phyloP scores from a whole-genome alignment of 2,329 filamentous ascomycete genomes.

The Xylogone sp. region DNA sequence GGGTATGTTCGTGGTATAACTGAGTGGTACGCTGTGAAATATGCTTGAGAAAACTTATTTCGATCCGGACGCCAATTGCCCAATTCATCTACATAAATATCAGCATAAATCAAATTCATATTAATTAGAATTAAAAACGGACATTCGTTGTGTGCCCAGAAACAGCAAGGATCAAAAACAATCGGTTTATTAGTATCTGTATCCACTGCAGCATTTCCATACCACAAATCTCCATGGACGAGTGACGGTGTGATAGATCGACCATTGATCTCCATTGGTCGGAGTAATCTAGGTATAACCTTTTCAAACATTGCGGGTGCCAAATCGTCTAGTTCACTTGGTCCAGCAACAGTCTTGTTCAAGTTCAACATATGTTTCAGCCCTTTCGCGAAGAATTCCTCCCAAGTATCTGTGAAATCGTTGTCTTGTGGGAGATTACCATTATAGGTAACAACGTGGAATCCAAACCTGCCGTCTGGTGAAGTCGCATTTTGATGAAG shows the following conservation, averaged over 20 bases:
- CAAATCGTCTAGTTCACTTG: constrained; percentile 14
- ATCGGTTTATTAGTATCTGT: constrained; percentile 7
- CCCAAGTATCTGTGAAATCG: constrained; percentile 35
- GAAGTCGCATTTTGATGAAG: constrained; percentile 16
- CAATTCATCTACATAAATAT: background rate
- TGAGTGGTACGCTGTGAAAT: constrained; percentile 23
- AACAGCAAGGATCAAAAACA: constrained; percentile 15
- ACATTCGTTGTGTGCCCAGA: constrained; percentile 21
- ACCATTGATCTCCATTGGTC: constrained; percentile 13
- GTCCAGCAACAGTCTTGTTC: constrained; percentile 22
- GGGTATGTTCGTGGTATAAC: constrained; percentile 32
- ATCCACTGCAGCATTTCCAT: constrained; percentile 15
- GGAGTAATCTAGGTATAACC: constrained; percentile 17
- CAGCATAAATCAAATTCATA: background rate
- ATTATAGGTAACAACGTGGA: constrained; percentile 24
- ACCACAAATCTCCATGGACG: constrained; percentile 21
- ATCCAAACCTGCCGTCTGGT: constrained; percentile 26
- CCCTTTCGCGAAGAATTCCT: constrained; percentile 27
- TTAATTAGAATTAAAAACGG: constrained; percentile 12
- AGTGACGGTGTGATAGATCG: constrained; percentile 17
- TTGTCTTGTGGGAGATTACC: constrained; percentile 19
- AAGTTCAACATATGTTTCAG: constrained; percentile 27
- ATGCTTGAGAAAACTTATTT: background rate
- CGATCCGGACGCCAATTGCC: too few species aligned
- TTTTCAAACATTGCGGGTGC: constrained; percentile 5